Base-by-base conservation (phyloP, 1,284 basidiomycete genomes). In the Porogramme epimiltina region DNA sequence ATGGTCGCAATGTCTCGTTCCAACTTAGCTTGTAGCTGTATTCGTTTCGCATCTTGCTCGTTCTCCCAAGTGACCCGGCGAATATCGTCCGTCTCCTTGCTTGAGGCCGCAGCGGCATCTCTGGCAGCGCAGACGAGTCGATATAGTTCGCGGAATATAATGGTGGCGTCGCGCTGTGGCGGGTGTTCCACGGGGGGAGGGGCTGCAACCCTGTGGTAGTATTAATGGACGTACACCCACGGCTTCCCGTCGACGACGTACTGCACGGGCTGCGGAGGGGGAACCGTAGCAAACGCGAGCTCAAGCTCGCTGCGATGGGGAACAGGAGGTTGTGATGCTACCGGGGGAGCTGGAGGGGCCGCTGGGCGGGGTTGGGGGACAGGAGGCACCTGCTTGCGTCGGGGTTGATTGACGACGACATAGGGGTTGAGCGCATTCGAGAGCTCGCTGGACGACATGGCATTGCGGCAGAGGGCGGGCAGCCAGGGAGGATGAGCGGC, bases 391-490 rank as follows among this genome's bases (percentile, higher is more conserved):
- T 58, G 58, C 34, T 49, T 56, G 31, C 18, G 49, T 55, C 49
- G 10, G 5, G 13, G 58, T 62, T 53, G 69, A 55, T 55, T 75
- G 58, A 44, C 78, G 46, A 73, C 75, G 54, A 79, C 74, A 61
- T 81, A 73, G 9, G 86, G 87, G 66, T 89, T 89, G 61, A 89
- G 82, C 19, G 87, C 87, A 66, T 89, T 82, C 3, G 82, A 85
- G 49, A 89, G 80, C 68, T 89, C 86, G 71, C 85, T 89, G 58
- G 82, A 79, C 59, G 81, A 65, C 72, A 73, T 72, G 41, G 62
- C 58, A 68, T 61, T 51, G 50, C 46, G 48, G 45, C 40, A 31
- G 19, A n/a, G 37, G 45, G 28, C 9, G 19, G 34, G 43, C 4
- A 23, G 18, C 25, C 19, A 22, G n/a, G 19, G 22, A 36, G 20